Evolutionary conservation across 306 rosid species (phyloP), one percentile per base, ranked within the genome.

Genomic region (Trifolium pratense): DNA sequence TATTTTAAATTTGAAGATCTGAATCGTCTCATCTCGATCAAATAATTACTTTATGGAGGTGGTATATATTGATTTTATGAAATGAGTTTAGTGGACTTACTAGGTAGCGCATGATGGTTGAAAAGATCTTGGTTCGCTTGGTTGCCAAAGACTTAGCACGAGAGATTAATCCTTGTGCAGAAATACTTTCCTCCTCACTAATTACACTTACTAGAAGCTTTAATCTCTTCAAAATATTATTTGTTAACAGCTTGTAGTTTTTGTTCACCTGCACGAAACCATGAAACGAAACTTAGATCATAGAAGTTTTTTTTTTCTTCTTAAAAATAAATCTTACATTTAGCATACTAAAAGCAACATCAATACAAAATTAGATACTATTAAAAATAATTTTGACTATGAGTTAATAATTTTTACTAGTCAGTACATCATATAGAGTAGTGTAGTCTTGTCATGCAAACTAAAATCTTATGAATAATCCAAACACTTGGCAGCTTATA

Each of bases 171-270:
- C 78, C 86, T 1, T 69, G 72, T 20, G 91, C 82, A 0, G 51
- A 61, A 4, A 60, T 57, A 20, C 23, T 75, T 67, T 91, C 87
- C 48, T 81, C 81, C 21, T 88, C 88, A 26, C 75, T 72, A 17
- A 86, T 63, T 32, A 86, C 91, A 32, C 76, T 70, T 16, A 89
- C 73, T 8, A 83, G 21, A 56, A 81, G 76, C 59, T 71, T 81
- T 66, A 89, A 75, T 80, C 87, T 86, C 79, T 81, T 81, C 58
- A 73, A 60, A 31, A 80, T 81, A 51, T 86, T 91, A 4, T 87
- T 67, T 15, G 72, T 77, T 15, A 84, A 76, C 20, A 43, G 75
- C 68, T 75, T 70, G 72, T 79, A 61, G 62, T 77, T 83, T 73
- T 79, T 66, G 62, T 83, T 83, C 78, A 86, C 87, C 97, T 91